Evolutionary conservation across 2,329 filamentous ascomycete species (phyloP), one percentile per base, ranked within the genome.

Genomic region (Mariannaea sp.): DNA sequence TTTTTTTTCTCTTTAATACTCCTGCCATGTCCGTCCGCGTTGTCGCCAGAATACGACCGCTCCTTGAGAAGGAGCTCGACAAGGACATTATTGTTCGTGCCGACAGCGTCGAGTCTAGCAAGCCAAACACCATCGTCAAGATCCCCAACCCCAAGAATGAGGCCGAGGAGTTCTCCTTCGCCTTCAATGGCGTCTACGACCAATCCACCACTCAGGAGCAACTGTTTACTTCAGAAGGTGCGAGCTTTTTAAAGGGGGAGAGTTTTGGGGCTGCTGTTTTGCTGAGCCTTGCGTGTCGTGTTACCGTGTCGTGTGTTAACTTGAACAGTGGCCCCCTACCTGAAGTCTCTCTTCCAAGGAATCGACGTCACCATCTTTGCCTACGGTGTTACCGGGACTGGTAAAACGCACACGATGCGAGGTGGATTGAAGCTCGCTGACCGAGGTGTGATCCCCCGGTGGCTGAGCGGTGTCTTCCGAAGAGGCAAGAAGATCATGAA

Each of bases 121-220:
- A 80, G 60, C 80, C 85, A 16, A 84, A 82, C 57, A 86, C 80
- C 20, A 76, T 95, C 24, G 85, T 97, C 68, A 88, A 89, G 71
- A 95, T 97, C 66, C 93, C 93, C 3, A 97, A 92, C 69, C 92
- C 93, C 0, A 96, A 94, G 77, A 97, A 97, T 68, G 89, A 90
- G 60, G 79, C 82, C 17, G 93, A 97, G 73, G 89, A 92, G 68
- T 97, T 92, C 74, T 92, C 89, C 48, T 99, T 97, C 71, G 85
- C 92, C 46, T 97, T 97, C 80, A 95, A 94, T 78, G 84, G 89
- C 62, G 93, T 97, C 49, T 97, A 96, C 72, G 90, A 90, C 67
- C 84, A 87, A 65, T 73, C 81, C 29, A 87, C 89, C 13, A 85
- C 89, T 7, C 93, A 99, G 71, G 90, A 96, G 72, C 83, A 89